Conservation (phyloP, 257 asterid species). For the Salvia rosmarinus region DNA sequence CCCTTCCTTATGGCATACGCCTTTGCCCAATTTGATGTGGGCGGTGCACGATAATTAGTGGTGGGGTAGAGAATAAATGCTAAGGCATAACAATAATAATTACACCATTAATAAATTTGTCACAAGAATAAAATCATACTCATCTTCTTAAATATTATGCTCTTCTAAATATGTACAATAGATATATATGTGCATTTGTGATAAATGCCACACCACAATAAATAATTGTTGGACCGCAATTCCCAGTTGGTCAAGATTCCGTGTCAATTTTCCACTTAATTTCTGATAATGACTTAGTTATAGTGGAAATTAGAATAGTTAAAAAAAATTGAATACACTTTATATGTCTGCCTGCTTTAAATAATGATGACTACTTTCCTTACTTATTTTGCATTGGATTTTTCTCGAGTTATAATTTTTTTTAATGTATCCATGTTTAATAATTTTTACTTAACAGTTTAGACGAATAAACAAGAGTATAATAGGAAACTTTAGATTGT, state of each 20-base stretch:
- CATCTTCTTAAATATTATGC: background rate
- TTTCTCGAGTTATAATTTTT: no score
- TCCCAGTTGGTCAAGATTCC: background rate
- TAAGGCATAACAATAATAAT: background rate
- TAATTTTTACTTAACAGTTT: no score
- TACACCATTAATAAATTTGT: background rate
- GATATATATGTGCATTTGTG: background rate
- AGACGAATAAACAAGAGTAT: no score
- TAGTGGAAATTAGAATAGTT: no score
- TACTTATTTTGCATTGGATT: no score
- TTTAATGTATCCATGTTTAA: no score
- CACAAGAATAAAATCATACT: background rate
- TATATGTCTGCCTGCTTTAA: no score
- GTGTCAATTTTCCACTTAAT: background rate
- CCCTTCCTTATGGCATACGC: background rate
- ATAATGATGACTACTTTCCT: no score
- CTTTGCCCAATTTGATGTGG: background rate
- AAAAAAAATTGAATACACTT: no score
- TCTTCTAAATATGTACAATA: background rate
- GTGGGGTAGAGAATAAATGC: slow-evolving; percentile 38
- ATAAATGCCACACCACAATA: background rate
- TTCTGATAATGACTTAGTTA: no score
- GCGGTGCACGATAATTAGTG: slow-evolving; percentile 33
- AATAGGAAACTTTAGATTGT: no score
- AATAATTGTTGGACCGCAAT: background rate